phyloP scores from a whole-genome alignment of 345 rosid genomes.

The Sisymbrium irio region DNA sequence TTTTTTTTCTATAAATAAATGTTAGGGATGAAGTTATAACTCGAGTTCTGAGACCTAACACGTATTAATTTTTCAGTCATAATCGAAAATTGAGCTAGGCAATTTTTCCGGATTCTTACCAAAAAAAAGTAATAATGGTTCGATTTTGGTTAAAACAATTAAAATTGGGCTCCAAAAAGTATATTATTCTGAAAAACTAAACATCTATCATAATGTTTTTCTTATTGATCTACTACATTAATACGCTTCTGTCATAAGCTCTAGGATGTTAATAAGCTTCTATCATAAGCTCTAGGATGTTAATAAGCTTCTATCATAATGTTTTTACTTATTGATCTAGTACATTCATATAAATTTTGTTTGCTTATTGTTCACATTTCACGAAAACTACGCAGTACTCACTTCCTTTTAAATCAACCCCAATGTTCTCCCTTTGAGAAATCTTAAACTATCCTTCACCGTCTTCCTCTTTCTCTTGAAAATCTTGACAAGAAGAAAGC shows the following conservation, averaged over 20 bases:
- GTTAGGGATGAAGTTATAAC: too few species aligned
- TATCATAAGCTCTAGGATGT: constrained; percentile 4
- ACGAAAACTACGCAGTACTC: background rate
- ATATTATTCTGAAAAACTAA: background rate
- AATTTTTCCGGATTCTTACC: too few species aligned
- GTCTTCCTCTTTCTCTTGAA: background rate
- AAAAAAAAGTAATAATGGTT: background rate
- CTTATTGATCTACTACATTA: background rate
- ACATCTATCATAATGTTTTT: constrained; percentile 8
- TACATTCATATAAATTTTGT: background rate
- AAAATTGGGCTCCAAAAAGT: background rate
- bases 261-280: background rate
- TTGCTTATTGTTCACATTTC: constrained; percentile 26
- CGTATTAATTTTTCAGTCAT: too few species aligned
- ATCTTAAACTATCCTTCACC: constrained; percentile 8
- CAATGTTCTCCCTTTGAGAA: constrained; percentile 4
- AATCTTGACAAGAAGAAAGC: background rate
- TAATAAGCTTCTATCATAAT: background rate
- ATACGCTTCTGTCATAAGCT: too few species aligned
- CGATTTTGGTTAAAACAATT: background rate
- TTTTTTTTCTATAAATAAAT: too few species aligned
- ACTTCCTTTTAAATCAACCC: constrained; percentile 25
- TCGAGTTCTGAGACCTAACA: too few species aligned
- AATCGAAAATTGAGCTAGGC: too few species aligned
- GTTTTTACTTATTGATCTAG: background rate